Evolutionary conservation across 352 stramenopile species (phyloP).

Genomic region (Phytophthora constricta): DNA sequence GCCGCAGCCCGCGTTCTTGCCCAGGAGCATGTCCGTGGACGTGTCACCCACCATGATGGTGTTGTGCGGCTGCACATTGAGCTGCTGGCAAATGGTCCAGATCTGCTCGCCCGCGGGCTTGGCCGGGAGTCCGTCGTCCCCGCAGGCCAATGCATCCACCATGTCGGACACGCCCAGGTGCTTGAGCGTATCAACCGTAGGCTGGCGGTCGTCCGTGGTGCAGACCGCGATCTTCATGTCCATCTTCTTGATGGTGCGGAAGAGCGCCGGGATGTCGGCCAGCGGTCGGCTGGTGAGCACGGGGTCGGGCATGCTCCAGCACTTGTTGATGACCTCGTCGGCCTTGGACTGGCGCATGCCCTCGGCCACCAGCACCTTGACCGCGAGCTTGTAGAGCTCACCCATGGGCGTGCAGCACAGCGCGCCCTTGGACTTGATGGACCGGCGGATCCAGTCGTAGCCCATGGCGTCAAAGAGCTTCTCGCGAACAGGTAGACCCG

Average conservation of each 20-base stretch:
- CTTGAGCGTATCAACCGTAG: slow-evolving; percentile 78
- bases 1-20: slow-evolving; percentile 74
- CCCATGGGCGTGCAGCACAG: slow-evolving; percentile 88
- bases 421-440: slow-evolving; percentile 83
- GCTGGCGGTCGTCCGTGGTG: slow-evolving; percentile 85
- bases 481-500: slow-evolving; percentile 71
- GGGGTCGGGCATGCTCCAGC: slow-evolving; percentile 86
- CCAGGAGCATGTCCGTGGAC: slow-evolving; percentile 86
- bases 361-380: slow-evolving; percentile 75
- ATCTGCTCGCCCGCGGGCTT: slow-evolving; percentile 89
- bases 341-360: slow-evolving; percentile 70
- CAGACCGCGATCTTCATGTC: slow-evolving; percentile 90
- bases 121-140: slow-evolving; percentile 81
- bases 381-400: slow-evolving; percentile 84
- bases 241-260: slow-evolving; percentile 86
- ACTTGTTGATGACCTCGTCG: slow-evolving; percentile 72
- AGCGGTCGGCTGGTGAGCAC: slow-evolving; percentile 77
- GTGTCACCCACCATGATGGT: slow-evolving; percentile 91
- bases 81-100: slow-evolving; percentile 81
- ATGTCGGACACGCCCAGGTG: slow-evolving; percentile 78
- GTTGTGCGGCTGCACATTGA: slow-evolving; percentile 82
- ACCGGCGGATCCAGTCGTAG: slow-evolving; percentile 85
- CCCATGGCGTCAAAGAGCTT: slow-evolving; percentile 89
- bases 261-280: slow-evolving; percentile 75
- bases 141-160: slow-evolving; percentile 80